Evolutionary conservation across 257 asterid species (phyloP).

Genomic region (Capsicum baccatum): DNA sequence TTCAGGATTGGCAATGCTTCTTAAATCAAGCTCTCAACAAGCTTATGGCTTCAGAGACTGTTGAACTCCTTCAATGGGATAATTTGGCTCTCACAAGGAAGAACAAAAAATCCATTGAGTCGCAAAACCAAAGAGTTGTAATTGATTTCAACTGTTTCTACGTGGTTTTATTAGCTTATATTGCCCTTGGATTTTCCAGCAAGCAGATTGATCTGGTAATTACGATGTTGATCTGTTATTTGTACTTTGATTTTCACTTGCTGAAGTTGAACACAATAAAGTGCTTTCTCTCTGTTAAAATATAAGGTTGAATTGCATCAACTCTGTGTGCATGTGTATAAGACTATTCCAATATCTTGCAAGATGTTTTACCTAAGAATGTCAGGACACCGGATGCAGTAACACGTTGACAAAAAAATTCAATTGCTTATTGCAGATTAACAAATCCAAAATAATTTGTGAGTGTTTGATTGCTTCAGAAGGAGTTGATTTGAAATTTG

Average conservation of each 20-base stretch:
- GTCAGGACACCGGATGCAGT: background rate
- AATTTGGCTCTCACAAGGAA: constrained; percentile 81
- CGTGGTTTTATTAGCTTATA: constrained; percentile 75
- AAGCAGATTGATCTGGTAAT: constrained; percentile 81
- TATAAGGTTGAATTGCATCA: background rate
- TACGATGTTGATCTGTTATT: background rate
- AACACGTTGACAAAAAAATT: constrained; percentile 30
- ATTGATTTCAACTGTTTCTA: constrained; percentile 89
- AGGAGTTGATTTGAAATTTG: constrained; percentile 88
- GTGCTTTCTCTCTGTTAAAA: constrained; percentile 3
- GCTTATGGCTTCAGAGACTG: constrained; percentile 91
- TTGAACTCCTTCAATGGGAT: constrained; percentile 90
- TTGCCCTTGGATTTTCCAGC: constrained; percentile 95
- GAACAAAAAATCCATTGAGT: constrained; percentile 81
- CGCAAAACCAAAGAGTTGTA: constrained; percentile 89
- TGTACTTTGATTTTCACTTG: constrained; percentile 13
- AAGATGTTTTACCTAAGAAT: background rate
- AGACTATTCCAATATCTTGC: background rate
- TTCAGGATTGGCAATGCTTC: constrained; percentile 97
- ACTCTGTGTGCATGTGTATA: background rate
- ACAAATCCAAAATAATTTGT: constrained; percentile 74
- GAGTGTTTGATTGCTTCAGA: constrained; percentile 91
- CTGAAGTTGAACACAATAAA: background rate
- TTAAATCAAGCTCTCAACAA: constrained; percentile 81
- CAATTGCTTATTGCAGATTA: constrained; percentile 57